These are phyloP conservation scores for Pichia sp. DNA, from an alignment of 1,139 yeast genomes.

Conservation along the genomic window DNA sequence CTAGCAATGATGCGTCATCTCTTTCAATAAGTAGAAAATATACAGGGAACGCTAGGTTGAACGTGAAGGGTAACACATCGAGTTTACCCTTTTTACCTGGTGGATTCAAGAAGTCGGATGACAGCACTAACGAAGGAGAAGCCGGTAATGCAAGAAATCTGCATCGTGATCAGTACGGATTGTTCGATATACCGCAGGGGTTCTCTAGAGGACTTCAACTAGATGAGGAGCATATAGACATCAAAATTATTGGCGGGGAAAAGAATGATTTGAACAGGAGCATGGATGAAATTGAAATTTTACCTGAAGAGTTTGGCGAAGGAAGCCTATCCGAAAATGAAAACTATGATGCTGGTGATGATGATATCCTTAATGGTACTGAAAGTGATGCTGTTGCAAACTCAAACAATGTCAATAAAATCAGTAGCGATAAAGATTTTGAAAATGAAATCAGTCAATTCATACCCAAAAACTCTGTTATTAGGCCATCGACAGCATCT, in stretches of 20 bases:
- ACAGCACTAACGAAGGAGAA: slow-evolving; percentile 15
- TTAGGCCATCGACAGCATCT: slow-evolving; percentile 28
- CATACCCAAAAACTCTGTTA: slow-evolving; percentile 58
- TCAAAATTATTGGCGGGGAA: slow-evolving; percentile 11
- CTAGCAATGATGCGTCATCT: slow-evolving; percentile 56
- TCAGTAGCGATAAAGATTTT: slow-evolving; percentile 11
- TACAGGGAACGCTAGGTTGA: slow-evolving; percentile 51
- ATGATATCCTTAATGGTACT: neutral
- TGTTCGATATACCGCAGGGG: slow-evolving; percentile 83
- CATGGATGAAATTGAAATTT: slow-evolving; percentile 6
- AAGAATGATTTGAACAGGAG: slow-evolving; percentile 9
- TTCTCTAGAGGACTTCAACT: slow-evolving; percentile 59
- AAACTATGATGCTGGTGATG: neutral
- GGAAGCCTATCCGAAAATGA: neutral
- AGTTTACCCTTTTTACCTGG: slow-evolving; percentile 94
- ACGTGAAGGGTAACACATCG: slow-evolving; percentile 66
- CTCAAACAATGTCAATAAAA: neutral
- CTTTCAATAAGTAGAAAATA: slow-evolving; percentile 68
- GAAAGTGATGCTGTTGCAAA: neutral
- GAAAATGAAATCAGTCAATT: slow-evolving; percentile 60
- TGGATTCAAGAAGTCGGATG: slow-evolving; percentile 43
- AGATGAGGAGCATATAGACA: slow-evolving; percentile 6
- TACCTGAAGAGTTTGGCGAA: slow-evolving; percentile 19
- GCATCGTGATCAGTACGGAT: slow-evolving; percentile 68
- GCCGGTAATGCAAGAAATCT: slow-evolving; percentile 38